A percentile compares a stretch with the other conserved stretches of the same genome.
Conservation (phyloP, 805 yeast species). For the Metahyphopichia silvanorum region DNA sequence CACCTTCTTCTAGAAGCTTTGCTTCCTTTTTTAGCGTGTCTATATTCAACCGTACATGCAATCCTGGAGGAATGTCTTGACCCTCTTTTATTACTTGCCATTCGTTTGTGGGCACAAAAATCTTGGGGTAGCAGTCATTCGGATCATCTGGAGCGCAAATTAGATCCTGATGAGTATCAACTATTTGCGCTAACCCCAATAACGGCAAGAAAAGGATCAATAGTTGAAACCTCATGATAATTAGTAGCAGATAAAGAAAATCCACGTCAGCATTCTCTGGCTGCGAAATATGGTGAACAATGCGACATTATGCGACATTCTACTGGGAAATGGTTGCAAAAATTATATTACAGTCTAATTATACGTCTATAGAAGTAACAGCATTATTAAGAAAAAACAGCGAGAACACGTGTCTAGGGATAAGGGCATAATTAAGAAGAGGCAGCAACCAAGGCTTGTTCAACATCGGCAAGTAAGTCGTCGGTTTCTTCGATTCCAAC, state of each 20-base stretch:
- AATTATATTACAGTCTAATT: too few relatives aligned
- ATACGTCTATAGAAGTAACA: too few relatives aligned
- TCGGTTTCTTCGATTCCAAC: conserved; percentile 86
- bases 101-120: conserved; percentile 59
- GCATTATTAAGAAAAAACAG: too few relatives aligned
- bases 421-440: conserved; percentile 3
- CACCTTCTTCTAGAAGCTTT: conserved; percentile 45
- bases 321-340: too few relatives aligned
- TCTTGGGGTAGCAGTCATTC: conserved; percentile 57
- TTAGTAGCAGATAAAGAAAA: too few relatives aligned
- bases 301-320: too few relatives aligned
- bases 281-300: too few relatives aligned
- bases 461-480: conserved; percentile 69
- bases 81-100: conserved; percentile 71
- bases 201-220: conserved; percentile 2
- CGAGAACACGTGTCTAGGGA: too few relatives aligned
- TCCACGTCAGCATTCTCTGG: too few relatives aligned
- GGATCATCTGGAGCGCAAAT: conserved; percentile 23
- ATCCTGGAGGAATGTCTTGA: conserved; percentile 79
- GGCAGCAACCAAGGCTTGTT: conserved; percentile 53
- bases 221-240: too few relatives aligned
- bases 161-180: conserved; percentile 9
- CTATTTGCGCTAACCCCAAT: conserved; percentile 5
- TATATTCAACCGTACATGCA: conserved; percentile 70
- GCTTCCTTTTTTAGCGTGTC: conserved; percentile 75